Base-by-base conservation (phyloP, 192 early-diverging fungal genomes). In the Chytriomyces sp. region DNA sequence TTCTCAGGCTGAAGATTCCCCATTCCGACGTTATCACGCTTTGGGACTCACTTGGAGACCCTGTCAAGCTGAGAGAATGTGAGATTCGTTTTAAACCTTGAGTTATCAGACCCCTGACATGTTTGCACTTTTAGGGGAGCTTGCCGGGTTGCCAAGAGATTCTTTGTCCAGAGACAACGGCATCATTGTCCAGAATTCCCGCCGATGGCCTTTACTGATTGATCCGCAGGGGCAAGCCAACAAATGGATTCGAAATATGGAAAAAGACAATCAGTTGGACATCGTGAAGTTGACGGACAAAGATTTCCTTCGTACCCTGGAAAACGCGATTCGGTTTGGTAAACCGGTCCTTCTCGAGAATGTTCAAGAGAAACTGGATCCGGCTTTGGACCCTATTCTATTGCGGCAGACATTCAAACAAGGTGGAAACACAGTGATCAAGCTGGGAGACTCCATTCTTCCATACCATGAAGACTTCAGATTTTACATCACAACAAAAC, bases 211-310 rank as follows among this genome's bases (percentile, higher is more conserved):
- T 6, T 77, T 90, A 6, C 63, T 90, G 59, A 90, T 90, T 64
- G 89, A 90, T 77, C 89, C 89, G 1, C 89, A 90, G 75, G 89
- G 89, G 5, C 89, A 90, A 76, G 89, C 88, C 6, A 90, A 90
- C 76, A 89, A 88, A 57, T 89, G 89, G 89, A 90, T 90, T 67
- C 69, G 87, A 24, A 90, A 90, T 69, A 87, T 90, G 88, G 89
- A 90, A 65, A 90, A 90, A 61, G 85, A 88, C 62, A 87, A 85
- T 62, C 75, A 79, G 20, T 76, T 90, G 50, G 86, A 90, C 48
- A 87, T 90, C 53, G 83, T 90, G 5, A 90, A 90, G 69, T 67
- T 90, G 18, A 89, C 86, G 45, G 89, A 90, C 81, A 75, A 81
- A 47, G 88, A 89, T 62, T 89, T 89, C 49, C 66, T 89, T 9